Base-by-base conservation (phyloP, 768 basidiomycete species). In the Phanerochaete carnosa region DNA sequence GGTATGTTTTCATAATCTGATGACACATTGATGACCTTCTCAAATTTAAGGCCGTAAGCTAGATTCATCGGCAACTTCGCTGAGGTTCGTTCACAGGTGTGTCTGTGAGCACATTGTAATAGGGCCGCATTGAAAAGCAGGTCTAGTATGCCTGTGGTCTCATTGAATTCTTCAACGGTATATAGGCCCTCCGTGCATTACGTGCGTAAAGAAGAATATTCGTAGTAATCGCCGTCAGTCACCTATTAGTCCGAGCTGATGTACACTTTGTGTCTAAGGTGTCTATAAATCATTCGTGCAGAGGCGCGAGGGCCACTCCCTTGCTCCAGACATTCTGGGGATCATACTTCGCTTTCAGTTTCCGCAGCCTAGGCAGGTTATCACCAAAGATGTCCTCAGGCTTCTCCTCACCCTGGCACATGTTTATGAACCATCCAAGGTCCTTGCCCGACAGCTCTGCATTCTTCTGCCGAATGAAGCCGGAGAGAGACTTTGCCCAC, bases 291-390 rank as follows among this genome's bases (percentile, higher is more conserved):
- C 28, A 39, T 43, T 55, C 37, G 35, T 6, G 25, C 1, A 43
- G 30, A 2, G 55, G 55, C 26, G 26, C 45, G 45, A 57, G 46
- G 11, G 66, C 62, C 56, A 69, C 72, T 73, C 76, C 77, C 49
- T 70, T 72, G 39, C 66, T 65, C 62, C 76, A 78, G 12, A 76
- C 58, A 51, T 59, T 63, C 8, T 72, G 65, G 1, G 75, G 74
- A 57, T 76, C 75, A 47, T 76, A 75, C 52, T 67, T 67, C 54
- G 65, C 66, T 62, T 77, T 78, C 52, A 77, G 58, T 53, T 64
- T 61, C 55, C 76, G 77, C 56, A 82, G 65, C 46, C 70, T 68
- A 0, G 69, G 60, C 57, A 79, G 78, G 59, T 77, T 76, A 4
- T 66, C 64, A 15, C 75, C 74, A 58, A 75, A 81, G 26, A 76